phyloP scores from a whole-genome alignment of 768 basidiomycete genomes.

The Lentinus tigrinus region DNA sequence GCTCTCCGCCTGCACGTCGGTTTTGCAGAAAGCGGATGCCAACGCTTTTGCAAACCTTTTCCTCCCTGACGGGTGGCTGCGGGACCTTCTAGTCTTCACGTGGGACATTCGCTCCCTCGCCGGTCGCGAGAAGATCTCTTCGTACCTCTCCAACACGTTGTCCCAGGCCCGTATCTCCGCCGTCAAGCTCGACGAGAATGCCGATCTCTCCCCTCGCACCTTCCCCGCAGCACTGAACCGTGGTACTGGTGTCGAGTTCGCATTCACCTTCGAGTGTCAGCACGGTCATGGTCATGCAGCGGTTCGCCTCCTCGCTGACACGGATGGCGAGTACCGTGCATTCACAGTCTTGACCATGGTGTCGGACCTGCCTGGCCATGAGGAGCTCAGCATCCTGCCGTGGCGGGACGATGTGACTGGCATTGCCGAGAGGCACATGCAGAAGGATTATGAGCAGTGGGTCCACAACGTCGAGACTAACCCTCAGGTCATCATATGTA shows the following conservation, averaged over 20 bases:
- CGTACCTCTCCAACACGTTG: conserved; percentile 10
- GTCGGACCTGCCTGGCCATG: conserved; percentile 35
- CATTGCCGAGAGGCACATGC: conserved; percentile 36
- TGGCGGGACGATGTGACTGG: conserved; percentile 37
- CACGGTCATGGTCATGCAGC: conserved; percentile 34
- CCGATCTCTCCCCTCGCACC: conserved; percentile 7
- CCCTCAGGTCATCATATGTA: conserved; percentile 39
- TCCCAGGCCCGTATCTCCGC: conserved; percentile 9
- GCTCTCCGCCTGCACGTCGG: conserved; percentile 10
- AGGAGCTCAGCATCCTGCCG: conserved; percentile 31
- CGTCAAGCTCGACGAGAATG: conserved; percentile 17
- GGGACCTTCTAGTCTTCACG: conserved; percentile 25
- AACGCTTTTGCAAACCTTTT: conserved; percentile 11
- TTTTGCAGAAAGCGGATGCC: conserved; percentile 7
- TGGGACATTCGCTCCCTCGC: conserved; percentile 26
- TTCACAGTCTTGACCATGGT: conserved; percentile 33
- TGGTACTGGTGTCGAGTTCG: conserved; percentile 23
- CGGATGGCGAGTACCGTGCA: conserved; percentile 34
- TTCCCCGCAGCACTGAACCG: not conserved
- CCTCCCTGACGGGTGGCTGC: conserved; percentile 22
- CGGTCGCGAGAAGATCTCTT: conserved; percentile 18
- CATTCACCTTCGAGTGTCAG: conserved; percentile 37
- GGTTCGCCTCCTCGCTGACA: conserved; percentile 29
- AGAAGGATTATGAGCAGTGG: conserved; percentile 25
- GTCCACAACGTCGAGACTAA: conserved; percentile 36